Conservation (phyloP, 2,329 filamentous ascomycete species). For the Arachnopeziza araneosa region DNA sequence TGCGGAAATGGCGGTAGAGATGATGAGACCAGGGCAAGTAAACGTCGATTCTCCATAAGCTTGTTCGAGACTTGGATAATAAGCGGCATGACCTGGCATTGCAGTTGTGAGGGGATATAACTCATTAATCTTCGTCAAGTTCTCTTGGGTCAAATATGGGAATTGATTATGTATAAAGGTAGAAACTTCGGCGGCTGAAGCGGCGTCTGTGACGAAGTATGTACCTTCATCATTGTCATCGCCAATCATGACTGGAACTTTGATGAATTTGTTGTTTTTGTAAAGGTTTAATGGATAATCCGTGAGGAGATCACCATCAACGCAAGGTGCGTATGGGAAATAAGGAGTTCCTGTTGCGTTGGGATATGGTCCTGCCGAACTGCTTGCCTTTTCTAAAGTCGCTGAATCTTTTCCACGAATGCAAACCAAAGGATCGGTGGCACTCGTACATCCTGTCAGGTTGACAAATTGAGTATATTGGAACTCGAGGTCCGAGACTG, state of each 20-base stretch:
- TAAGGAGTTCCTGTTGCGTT: neutral
- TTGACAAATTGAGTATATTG: neutral
- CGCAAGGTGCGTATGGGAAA: constrained; percentile 3
- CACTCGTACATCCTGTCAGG: neutral
- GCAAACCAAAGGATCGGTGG: neutral
- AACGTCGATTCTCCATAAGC: constrained; percentile 2
- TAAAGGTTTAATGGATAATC: constrained; percentile 1
- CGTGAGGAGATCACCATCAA: constrained; percentile 1
- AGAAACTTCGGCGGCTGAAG: neutral
- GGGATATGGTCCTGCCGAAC: neutral
- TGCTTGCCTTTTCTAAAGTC: neutral
- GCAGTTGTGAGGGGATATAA: constrained; percentile 36
- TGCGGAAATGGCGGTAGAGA: neutral
- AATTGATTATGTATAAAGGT: constrained; percentile 2
- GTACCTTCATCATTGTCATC: constrained; percentile 4
- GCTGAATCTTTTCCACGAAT: neutral
- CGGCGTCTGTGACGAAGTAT: neutral
- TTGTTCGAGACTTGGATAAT: constrained; percentile 35
- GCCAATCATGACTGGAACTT: constrained; percentile 7
- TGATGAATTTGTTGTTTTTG: neutral
- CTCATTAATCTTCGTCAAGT: constrained; percentile 20
- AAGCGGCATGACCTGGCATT: constrained; percentile 50
- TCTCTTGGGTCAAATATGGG: neutral
- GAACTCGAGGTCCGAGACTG: neutral
- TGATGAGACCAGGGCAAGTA: constrained; percentile 2